Base-by-base conservation (phyloP, 225 moss, liverwort and hornwort genomes). In the Physcomitrellopsis africana region DNA sequence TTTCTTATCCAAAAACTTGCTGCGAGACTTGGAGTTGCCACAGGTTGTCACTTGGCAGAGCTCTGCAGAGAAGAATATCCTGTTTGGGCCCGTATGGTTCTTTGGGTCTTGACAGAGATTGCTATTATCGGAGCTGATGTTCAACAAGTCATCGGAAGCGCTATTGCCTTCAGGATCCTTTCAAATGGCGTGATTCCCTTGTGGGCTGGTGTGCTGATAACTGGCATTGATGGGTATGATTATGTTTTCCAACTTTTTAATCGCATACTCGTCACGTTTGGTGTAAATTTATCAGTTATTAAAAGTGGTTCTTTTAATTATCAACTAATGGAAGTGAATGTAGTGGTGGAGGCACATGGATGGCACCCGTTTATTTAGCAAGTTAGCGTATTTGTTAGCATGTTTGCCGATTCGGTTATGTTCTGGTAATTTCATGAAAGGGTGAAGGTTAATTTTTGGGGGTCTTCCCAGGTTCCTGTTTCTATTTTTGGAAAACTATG, bases 121-220 rank as follows among this genome's bases (percentile, higher is more conserved):
- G 95, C 95, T 43, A 95, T 95, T 65, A 93, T 93, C 32, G 95
- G 95, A 69, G 92, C 92, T 54, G 95, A 95, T 73, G 92, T 95
- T 63, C 95, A 95, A 77, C 89, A 95, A 85, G 95, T 95, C 17
- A 95, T 95, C 41, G 95, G 95, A 69, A 95, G 95, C 77, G 95
- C 95, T 6, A 95, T 95, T 82, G 95, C 95, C 58, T 87, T 95
- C 57, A 89, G 81, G 54, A 91, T 95, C 58, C 81, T 95, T 77
- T 92, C 95, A 10, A 88, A 91, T 79, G 95, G 95, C 65, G 65
- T 70, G 60, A 82, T 95, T 1, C 95, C 95, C 64, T 26, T 95
- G 51, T 95, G 95, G 95, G 86, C 76, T 8, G 95, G 95, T 74
- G 95, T 95, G 64, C 87, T 95, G 69, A 95, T 95, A 67, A 95